Percentiles rank a stretch among this genome's conserved stretches.
Conservation (phyloP, 2,329 filamentous ascomycete genomes). For the Arthrobotrys pseudoclavata region DNA sequence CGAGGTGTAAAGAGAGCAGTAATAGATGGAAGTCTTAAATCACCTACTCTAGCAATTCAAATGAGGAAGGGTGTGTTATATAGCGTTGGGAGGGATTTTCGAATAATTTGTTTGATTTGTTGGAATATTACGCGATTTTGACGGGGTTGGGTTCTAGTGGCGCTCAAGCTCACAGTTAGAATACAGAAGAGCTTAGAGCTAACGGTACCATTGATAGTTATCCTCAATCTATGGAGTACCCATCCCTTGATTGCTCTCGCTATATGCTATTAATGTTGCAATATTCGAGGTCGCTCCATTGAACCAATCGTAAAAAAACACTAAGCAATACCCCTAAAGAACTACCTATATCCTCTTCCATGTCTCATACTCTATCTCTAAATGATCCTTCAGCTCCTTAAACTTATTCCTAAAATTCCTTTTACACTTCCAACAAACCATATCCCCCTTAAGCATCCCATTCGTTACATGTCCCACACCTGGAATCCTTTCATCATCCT, state of each 20-base stretch:
- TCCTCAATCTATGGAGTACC: too few species aligned
- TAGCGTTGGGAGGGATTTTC: slow-evolving; percentile 38
- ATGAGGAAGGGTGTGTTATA: slow-evolving; percentile 39
- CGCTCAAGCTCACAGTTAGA: too few species aligned
- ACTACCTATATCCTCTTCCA: slow-evolving; percentile 73
- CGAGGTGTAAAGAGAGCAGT: slow-evolving; percentile 29
- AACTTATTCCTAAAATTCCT: slow-evolving; percentile 81
- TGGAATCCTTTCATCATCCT: slow-evolving; percentile 72
- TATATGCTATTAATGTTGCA: too few species aligned
- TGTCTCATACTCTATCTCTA: slow-evolving; percentile 78
- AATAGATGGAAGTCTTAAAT: slow-evolving; percentile 33
- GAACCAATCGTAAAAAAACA: too few species aligned
- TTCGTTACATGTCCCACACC: slow-evolving; percentile 68
- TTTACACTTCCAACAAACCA: slow-evolving; percentile 88
- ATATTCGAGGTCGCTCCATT: too few species aligned
- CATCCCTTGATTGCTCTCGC: too few species aligned
- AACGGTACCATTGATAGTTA: too few species aligned
- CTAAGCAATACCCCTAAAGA: too few species aligned
- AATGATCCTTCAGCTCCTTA: slow-evolving; percentile 79
- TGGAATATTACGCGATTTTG: slow-evolving; percentile 48
- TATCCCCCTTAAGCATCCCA: slow-evolving; percentile 75
- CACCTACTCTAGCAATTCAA: slow-evolving; percentile 45
- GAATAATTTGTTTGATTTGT: slow-evolving; percentile 46
- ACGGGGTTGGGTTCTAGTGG: too few species aligned
- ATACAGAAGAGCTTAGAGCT: too few species aligned